phyloP scores from a whole-genome alignment of 202 grass and related monocot species.

The Setaria italica region DNA sequence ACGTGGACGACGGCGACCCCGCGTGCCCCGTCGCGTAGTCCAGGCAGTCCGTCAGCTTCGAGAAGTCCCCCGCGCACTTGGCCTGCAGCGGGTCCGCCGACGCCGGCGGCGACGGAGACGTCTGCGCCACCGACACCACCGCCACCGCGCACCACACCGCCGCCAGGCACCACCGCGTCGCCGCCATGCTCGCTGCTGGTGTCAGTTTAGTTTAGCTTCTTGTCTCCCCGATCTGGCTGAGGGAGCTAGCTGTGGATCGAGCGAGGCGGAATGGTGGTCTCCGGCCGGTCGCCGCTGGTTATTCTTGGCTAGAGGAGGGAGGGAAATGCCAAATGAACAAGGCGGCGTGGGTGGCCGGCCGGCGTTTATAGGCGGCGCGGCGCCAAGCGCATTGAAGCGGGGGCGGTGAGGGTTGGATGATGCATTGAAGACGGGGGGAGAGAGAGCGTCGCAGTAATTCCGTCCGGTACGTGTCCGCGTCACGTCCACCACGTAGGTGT shows the following conservation, averaged over 20 bases:
- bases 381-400: slow-evolving; percentile 41
- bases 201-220: neutral
- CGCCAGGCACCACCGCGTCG: neutral
- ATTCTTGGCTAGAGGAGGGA: neutral
- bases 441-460: neutral
- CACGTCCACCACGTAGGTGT: neutral
- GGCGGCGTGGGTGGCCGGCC: neutral
- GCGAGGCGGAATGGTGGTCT: too few species aligned
- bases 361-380: slow-evolving; percentile 46
- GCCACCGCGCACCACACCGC: neutral
- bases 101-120: neutral
- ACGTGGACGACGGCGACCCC: slow-evolving; percentile 53
- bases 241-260: neutral
- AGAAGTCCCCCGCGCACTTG: slow-evolving; percentile 58
- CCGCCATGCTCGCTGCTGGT: neutral
- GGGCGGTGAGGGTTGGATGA: slow-evolving; percentile 44
- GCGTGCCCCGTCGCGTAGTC: slow-evolving; percentile 74
- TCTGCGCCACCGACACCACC: neutral
- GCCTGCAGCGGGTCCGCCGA: slow-evolving; percentile 51
- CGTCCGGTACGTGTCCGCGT: neutral
- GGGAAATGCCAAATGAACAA: neutral
- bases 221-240: neutral
- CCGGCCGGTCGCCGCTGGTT: neutral
- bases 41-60: slow-evolving; percentile 70
- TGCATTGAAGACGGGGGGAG: slow-evolving; percentile 27